These are phyloP conservation scores for Quercus dentata DNA, from an alignment of 306 rosid genomes.

Conservation along the genomic window DNA sequence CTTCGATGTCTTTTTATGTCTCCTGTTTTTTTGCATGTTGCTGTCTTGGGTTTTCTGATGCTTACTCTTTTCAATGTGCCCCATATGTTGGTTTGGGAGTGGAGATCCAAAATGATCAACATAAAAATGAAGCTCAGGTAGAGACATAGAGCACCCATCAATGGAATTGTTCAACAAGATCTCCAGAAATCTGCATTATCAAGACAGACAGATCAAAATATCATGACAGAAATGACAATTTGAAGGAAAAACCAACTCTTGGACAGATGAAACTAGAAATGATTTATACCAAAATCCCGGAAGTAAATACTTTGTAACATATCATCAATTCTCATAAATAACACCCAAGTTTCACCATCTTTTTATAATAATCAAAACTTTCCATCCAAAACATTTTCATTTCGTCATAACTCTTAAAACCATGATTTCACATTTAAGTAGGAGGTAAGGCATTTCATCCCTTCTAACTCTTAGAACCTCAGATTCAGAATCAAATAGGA, in stretches of 20 bases:
- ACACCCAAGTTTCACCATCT: background rate
- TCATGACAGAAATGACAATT: background rate
- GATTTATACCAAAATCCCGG: background rate
- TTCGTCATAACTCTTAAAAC: background rate
- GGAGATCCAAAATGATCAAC: slow-evolving; percentile 21
- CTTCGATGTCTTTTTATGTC: slow-evolving; percentile 24
- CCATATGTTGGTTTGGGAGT: slow-evolving; percentile 11
- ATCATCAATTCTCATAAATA: background rate
- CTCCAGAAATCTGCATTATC: slow-evolving; percentile 33
- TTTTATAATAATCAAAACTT: background rate
- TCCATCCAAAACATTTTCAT: background rate
- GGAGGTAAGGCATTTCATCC: too few species aligned
- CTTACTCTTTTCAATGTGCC: slow-evolving; percentile 19
- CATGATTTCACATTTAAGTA: too few species aligned
- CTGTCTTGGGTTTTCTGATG: slow-evolving; percentile 14
- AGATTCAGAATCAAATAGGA: too few species aligned
- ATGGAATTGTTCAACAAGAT: slow-evolving; percentile 27
- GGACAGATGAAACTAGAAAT: background rate
- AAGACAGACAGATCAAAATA: background rate
- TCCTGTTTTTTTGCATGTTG: slow-evolving; percentile 8
- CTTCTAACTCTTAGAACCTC: too few species aligned
- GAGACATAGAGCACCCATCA: slow-evolving; percentile 19
- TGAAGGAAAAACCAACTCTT: background rate
- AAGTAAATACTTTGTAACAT: background rate
- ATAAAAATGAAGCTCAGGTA: slow-evolving; percentile 35